Evolutionary conservation across 2,329 filamentous ascomycete species (phyloP).

Genomic region (Aspergillus sp.): DNA sequence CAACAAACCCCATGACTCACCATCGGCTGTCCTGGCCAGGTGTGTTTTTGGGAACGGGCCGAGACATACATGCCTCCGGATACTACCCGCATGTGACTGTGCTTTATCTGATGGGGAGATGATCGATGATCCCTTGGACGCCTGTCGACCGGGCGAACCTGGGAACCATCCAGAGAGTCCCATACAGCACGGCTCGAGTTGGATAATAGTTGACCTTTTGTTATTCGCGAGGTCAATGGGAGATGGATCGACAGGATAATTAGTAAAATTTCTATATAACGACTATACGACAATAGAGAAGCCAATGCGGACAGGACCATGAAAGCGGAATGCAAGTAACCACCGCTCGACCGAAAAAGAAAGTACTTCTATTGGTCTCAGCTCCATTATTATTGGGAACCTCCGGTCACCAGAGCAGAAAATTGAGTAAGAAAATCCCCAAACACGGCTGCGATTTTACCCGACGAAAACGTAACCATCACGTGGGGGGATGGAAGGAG

Average conservation of each 20-base stretch:
- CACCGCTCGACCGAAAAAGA: neutral
- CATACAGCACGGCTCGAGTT: neutral
- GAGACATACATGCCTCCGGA: no score
- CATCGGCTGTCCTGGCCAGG: no score
- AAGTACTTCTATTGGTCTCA: no score
- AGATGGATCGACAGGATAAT: neutral
- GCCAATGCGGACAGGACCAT: neutral
- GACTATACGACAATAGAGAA: neutral
- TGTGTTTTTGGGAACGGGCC: no score
- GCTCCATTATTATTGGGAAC: no score
- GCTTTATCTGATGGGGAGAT: no score
- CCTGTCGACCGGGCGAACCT: no score
- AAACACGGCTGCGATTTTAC: conserved; percentile 17
- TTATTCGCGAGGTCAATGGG: neutral
- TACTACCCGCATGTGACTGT: no score
- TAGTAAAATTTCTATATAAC: neutral
- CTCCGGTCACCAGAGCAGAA: neutral
- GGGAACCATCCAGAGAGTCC: no score
- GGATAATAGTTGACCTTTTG: neutral
- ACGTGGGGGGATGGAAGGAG: conserved; percentile 10
- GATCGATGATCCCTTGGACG: no score
- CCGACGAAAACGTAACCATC: conserved; percentile 21
- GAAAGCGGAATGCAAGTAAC: neutral
- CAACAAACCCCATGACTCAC: neutral
- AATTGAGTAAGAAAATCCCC: neutral